Conservation (phyloP, 129 eudicot genomes). For the Saposhnikovia divaricata region DNA sequence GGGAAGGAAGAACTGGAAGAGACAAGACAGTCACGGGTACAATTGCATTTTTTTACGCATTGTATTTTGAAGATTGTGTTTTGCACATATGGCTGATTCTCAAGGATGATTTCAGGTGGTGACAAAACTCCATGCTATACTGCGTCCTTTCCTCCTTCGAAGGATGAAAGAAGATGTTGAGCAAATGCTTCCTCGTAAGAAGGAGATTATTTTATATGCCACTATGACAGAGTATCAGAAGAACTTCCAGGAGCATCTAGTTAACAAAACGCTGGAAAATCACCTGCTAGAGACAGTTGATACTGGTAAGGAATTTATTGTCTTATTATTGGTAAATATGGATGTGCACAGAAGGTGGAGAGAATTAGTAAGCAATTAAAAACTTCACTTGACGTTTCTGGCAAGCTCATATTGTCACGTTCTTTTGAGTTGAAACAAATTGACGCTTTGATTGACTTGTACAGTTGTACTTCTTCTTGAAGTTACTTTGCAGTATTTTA, state of each 20-base stretch:
- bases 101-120: constrained; percentile 56
- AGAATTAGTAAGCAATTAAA: background rate
- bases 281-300: constrained; percentile 43
- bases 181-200: constrained; percentile 78
- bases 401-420: background rate
- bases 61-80: background rate
- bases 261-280: constrained; percentile 57
- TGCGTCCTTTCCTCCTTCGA: constrained; percentile 91
- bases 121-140: constrained; percentile 80
- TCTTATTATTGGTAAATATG: background rate
- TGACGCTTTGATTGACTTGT: constrained; percentile 1
- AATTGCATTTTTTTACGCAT: background rate
- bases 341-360: background rate
- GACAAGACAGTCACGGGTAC: constrained; percentile 64
- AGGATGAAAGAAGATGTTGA: constrained; percentile 95
- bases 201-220: constrained; percentile 87
- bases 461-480: background rate
- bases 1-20: constrained; percentile 72
- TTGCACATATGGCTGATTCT: background rate
- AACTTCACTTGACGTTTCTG: background rate
- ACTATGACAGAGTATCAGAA: constrained; percentile 74
- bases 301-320: constrained; percentile 32
- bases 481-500: background rate
- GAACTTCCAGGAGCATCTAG: constrained; percentile 74
- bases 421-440: background rate